A percentile compares a stretch with the other conserved stretches of the same genome.
Evolutionary conservation across 1,284 basidiomycete genomes (phyloP).

Genomic region (Microbotryomycetes sp.): DNA sequence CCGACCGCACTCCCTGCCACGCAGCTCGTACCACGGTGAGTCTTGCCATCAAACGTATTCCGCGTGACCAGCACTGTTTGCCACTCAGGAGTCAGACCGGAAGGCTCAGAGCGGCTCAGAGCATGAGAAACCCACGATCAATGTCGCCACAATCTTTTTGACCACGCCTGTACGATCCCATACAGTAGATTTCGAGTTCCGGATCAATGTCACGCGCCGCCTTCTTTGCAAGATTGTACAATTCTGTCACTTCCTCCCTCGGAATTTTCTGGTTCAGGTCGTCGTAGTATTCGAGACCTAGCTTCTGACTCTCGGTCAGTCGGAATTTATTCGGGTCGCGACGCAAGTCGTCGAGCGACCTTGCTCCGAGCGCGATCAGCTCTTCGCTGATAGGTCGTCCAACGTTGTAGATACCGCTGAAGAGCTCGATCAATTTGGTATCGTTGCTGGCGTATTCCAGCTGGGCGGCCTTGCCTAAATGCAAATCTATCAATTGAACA

Average conservation of each 20-base stretch:
- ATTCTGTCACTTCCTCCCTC: conserved; percentile 61
- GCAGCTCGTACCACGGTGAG: conserved; percentile 61
- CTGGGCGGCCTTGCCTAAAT: conserved; percentile 51
- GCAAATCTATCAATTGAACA: conserved; percentile 50
- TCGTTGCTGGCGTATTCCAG: neutral
- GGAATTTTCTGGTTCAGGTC: conserved; percentile 78
- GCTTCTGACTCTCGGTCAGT: conserved; percentile 57
- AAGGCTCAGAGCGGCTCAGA: neutral
- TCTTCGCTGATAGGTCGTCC: conserved; percentile 60
- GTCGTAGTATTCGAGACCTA: conserved; percentile 67
- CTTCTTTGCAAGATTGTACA: conserved; percentile 62
- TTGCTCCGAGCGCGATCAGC: conserved; percentile 68
- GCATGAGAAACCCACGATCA: conserved; percentile 46
- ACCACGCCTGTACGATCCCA: conserved; percentile 75
- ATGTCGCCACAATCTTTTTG: conserved; percentile 71
- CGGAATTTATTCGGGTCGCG: conserved; percentile 50
- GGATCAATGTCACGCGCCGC: conserved; percentile 63
- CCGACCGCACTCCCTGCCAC: too few species aligned
- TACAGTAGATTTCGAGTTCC: conserved; percentile 60
- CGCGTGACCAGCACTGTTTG: conserved; percentile 61
- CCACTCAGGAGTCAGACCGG: too few species aligned
- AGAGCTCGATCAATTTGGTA: neutral
- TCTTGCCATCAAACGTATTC: conserved; percentile 59
- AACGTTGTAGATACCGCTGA: conserved; percentile 61
- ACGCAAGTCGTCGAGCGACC: conserved; percentile 66